Evolutionary conservation across 129 eudicot genomes (phyloP), one percentile per base, ranked within the genome.

Genomic region (Apium graveolens): DNA sequence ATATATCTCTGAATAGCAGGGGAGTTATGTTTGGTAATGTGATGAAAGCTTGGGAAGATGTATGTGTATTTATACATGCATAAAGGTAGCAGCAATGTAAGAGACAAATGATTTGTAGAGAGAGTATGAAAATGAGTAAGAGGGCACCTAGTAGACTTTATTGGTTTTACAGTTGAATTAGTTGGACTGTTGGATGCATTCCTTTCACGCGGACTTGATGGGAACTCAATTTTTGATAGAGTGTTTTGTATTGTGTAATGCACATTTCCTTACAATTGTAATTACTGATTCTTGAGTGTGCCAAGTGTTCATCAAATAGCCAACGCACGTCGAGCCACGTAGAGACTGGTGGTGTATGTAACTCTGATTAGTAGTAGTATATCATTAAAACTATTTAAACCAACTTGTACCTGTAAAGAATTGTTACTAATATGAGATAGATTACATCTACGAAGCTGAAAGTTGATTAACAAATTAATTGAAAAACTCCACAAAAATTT

Each of bases 201-300:
- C 34, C 62, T 77, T 39, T 77, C 57, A 76, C 80, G 80, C 80
- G 73, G 80, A 39, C 69, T n/a, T n/a, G n/a, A n/a, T n/a, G n/a
- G n/a, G n/a, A n/a, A n/a, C n/a, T n/a, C n/a, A n/a, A n/a, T n/a
- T n/a, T n/a, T n/a, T n/a, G n/a, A n/a, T n/a, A n/a, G n/a, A n/a
- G n/a, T n/a, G n/a, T n/a, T n/a, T n/a, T n/a, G n/a, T 53, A 53
- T 53, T 21, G 27, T 53, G 27, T 21, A 21, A 21, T 53, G 57
- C 27, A 53, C 63, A 21, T 29, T 62, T 29, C 70, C 16, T 62
- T 62, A 3, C 16, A 27, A 1, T 27, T 62, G 70, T 13, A 9
- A 3, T 62, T 2, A 26, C 70, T 60, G 68, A 60, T 60, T 60
- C 68, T 20, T 53, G 10, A 53, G 8, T 53, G 26, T n/a, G 32